phyloP scores from a whole-genome alignment of 2,329 filamentous ascomycete genomes.

The Pleochaeta shiraiana region DNA sequence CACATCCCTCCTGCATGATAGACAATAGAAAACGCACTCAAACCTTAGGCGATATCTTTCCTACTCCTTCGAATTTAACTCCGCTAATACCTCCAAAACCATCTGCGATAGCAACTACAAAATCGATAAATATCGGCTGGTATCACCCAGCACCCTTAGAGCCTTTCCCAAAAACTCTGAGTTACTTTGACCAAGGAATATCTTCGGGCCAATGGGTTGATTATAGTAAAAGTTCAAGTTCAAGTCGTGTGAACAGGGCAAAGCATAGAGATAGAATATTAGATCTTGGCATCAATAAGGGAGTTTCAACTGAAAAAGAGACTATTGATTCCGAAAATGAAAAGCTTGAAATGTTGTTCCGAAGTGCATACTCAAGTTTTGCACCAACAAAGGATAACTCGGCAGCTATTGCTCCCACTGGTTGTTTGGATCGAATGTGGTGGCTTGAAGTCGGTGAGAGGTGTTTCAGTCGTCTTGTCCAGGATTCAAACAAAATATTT shows the following conservation, averaged over 20 bases:
- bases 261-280: slow-evolving; percentile 37
- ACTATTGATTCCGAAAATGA: slow-evolving; percentile 32
- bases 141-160: slow-evolving; percentile 19
- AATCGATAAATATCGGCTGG: slow-evolving; percentile 27
- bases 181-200: slow-evolving; percentile 45
- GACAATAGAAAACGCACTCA: slow-evolving; percentile 31
- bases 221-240: slow-evolving; percentile 35
- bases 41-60: slow-evolving; percentile 53
- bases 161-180: slow-evolving; percentile 20
- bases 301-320: slow-evolving; percentile 24
- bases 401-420: slow-evolving; percentile 44
- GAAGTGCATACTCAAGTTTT: slow-evolving; percentile 60
- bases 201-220: slow-evolving; percentile 49
- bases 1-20: slow-evolving; percentile 20
- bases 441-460: slow-evolving; percentile 51
- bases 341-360: slow-evolving; percentile 53
- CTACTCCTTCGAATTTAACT: slow-evolving; percentile 41
- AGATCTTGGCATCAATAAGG: slow-evolving; percentile 44
- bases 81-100: slow-evolving; percentile 50
- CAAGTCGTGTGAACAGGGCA: slow-evolving; percentile 29
- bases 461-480: slow-evolving; percentile 41
- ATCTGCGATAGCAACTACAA: slow-evolving; percentile 45
- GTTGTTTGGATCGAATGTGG: slow-evolving; percentile 47
- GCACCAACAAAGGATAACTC: slow-evolving; percentile 56
- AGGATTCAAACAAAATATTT: slow-evolving; percentile 9